These are phyloP conservation scores for Tanacetum coccineum DNA, from an alignment of 129 eudicot genomes.

Conservation along the genomic window DNA sequence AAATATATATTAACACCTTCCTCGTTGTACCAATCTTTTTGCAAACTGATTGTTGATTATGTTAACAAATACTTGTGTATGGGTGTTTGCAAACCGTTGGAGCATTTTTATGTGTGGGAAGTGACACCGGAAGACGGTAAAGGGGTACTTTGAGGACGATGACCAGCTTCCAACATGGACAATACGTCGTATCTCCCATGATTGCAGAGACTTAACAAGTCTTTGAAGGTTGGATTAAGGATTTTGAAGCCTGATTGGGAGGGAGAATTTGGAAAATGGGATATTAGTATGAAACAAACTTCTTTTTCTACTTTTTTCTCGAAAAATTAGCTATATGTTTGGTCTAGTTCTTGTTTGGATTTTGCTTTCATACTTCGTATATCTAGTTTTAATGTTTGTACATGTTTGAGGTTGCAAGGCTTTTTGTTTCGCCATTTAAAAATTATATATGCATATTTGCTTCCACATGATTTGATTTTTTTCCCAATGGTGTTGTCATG, in stretches of 20 bases:
- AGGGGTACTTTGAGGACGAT: slow-evolving; percentile 39
- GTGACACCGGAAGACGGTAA: slow-evolving; percentile 38
- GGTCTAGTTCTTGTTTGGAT: slow-evolving; percentile 12
- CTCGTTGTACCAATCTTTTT: not conserved
- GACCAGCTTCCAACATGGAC: slow-evolving; percentile 48
- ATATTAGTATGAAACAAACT: slow-evolving; percentile 26
- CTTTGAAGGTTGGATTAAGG: slow-evolving; percentile 27
- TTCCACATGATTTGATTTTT: slow-evolving; percentile 20
- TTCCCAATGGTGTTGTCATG: slow-evolving; percentile 27
- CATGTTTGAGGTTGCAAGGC: slow-evolving; percentile 19
- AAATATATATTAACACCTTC: no score
- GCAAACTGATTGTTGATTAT: not conserved
- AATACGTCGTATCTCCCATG: slow-evolving; percentile 45
- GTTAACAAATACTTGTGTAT: not conserved
- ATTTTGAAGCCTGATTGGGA: slow-evolving; percentile 41
- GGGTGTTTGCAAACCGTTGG: slow-evolving; percentile 49
- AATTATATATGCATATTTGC: slow-evolving; percentile 22
- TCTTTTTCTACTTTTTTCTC: slow-evolving; percentile 17
- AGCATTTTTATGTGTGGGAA: slow-evolving; percentile 39
- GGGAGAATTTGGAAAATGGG: slow-evolving; percentile 33
- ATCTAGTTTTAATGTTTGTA: slow-evolving; percentile 11
- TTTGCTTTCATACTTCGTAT: slow-evolving; percentile 13
- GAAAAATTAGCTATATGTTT: slow-evolving; percentile 18
- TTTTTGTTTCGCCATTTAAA: slow-evolving; percentile 20
- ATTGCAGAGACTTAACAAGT: slow-evolving; percentile 44